Evolutionary conservation across 1,284 basidiomycete genomes (phyloP).

Genomic region (Cutaneotrichosporon sp.): DNA sequence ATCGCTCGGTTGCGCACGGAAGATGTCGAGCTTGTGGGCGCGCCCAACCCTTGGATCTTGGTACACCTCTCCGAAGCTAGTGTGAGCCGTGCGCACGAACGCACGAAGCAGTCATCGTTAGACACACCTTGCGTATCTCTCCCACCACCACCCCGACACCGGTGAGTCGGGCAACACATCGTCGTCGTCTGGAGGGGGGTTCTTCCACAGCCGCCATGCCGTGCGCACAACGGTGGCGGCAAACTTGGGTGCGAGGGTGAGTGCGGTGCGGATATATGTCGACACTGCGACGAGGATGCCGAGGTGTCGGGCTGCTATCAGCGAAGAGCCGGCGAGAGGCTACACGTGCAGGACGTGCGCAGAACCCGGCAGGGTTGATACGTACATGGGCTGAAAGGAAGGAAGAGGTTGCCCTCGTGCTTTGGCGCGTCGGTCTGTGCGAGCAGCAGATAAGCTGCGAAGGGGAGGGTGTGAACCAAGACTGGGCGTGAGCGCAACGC

Average conservation of each 20-base stretch:
- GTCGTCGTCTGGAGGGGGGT: neutral
- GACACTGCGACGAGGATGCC: conserved; percentile 18
- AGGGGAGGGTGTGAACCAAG: conserved; percentile 24
- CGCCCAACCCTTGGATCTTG: conserved; percentile 1
- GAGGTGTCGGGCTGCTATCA: conserved; percentile 15
- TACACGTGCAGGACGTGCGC: neutral
- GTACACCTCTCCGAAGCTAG: conserved; percentile 15
- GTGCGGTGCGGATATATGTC: conserved; percentile 10
- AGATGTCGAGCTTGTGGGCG: conserved; percentile 16
- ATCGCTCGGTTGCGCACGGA: conserved; percentile 8
- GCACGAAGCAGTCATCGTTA: neutral
- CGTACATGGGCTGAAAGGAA: conserved; percentile 27
- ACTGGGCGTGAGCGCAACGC: conserved; percentile 18
- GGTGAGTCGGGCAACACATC: neutral
- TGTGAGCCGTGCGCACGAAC: neutral
- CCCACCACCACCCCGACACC: conserved; percentile 10
- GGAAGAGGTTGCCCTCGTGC: conserved; percentile 20
- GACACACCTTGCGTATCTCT: conserved; percentile 12
- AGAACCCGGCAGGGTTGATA: too few species aligned
- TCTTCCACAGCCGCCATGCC: conserved; percentile 7
- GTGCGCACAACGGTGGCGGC: conserved; percentile 6
- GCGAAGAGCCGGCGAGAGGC: neutral
- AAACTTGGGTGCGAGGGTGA: conserved; percentile 6
- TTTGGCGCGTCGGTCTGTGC: conserved; percentile 26
- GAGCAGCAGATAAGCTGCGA: conserved; percentile 25